Evolutionary conservation across 2,329 filamentous ascomycete species (phyloP).

Genomic region (Botrytis cinerea): DNA sequence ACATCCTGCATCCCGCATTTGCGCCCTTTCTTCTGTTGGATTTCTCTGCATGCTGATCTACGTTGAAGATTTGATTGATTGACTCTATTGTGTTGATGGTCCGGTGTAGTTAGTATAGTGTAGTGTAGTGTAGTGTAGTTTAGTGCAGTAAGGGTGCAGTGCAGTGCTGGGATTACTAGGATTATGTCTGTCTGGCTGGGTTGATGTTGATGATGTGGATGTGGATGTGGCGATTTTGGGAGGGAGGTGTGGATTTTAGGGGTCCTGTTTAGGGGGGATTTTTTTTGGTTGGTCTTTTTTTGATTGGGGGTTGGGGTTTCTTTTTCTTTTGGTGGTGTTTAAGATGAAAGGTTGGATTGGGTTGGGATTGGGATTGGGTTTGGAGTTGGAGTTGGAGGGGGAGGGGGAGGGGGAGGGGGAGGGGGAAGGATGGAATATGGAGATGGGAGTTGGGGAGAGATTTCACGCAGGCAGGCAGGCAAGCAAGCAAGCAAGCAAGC

Average conservation of each 20-base stretch:
- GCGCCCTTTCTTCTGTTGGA: slow-evolving; percentile 1
- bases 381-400: neutral
- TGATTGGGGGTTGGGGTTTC: too few species aligned
- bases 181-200: neutral
- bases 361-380: too few species aligned
- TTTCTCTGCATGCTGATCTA: neutral
- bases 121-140: too few species aligned
- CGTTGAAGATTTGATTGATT: neutral
- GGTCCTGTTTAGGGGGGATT: neutral
- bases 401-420: too few species aligned
- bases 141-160: too few species aligned
- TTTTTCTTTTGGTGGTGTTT: too few species aligned
- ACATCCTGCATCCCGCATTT: neutral
- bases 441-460: neutral
- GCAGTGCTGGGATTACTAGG: neutral
- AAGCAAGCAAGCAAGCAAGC: neutral
- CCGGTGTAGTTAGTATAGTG: too few species aligned
- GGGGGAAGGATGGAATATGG: neutral
- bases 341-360: too few species aligned
- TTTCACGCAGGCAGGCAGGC: neutral
- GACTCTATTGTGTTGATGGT: neutral
- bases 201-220: too few species aligned
- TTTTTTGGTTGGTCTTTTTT: neutral
- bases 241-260: neutral
- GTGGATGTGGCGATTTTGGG: neutral